phyloP scores from a whole-genome alignment of 129 eudicot species.

The Artemisia argyi region DNA sequence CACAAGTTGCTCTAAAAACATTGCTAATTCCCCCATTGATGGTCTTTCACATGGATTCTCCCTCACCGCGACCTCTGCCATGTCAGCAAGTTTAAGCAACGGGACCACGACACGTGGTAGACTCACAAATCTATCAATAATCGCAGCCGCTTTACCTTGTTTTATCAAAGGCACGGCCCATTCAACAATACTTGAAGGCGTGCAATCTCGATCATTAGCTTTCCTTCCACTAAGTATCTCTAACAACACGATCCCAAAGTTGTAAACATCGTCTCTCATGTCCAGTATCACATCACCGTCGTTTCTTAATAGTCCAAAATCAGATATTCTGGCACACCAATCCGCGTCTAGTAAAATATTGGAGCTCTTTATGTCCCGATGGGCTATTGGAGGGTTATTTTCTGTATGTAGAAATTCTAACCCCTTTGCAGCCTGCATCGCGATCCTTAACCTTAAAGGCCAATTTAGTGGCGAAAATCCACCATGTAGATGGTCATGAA shows the following conservation, averaged over 20 bases:
- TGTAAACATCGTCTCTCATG: slow-evolving; percentile 66
- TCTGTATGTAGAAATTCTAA: slow-evolving; percentile 85
- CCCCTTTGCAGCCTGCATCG: slow-evolving; percentile 95
- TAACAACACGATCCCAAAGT: slow-evolving; percentile 76
- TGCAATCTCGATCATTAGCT: slow-evolving; percentile 73
- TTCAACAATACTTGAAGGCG: slow-evolving; percentile 67
- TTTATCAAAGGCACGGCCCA: slow-evolving; percentile 89
- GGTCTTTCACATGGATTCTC: slow-evolving; percentile 77
- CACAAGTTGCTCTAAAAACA: slow-evolving; percentile 63
- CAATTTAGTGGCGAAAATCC: slow-evolving; percentile 77
- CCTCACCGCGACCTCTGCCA: slow-evolving; percentile 74
- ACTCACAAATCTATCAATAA: slow-evolving; percentile 65
- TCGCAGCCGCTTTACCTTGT: slow-evolving; percentile 84
- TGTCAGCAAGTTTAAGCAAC: slow-evolving; percentile 78
- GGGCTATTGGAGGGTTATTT: slow-evolving; percentile 71
- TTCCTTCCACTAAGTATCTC: slow-evolving; percentile 91
- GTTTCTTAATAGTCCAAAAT: slow-evolving; percentile 68
- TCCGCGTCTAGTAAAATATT: slow-evolving; percentile 81
- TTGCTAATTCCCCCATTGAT: slow-evolving; percentile 59
- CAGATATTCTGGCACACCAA: slow-evolving; percentile 86
- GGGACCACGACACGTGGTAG: slow-evolving; percentile 92
- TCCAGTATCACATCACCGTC: slow-evolving; percentile 57
- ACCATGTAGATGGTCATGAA: slow-evolving; percentile 91
- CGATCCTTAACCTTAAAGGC: slow-evolving; percentile 67
- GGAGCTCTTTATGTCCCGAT: slow-evolving; percentile 81